phyloP scores from a whole-genome alignment of 2,329 filamentous ascomycete genomes.

The Chrysosporium keratinophilum region DNA sequence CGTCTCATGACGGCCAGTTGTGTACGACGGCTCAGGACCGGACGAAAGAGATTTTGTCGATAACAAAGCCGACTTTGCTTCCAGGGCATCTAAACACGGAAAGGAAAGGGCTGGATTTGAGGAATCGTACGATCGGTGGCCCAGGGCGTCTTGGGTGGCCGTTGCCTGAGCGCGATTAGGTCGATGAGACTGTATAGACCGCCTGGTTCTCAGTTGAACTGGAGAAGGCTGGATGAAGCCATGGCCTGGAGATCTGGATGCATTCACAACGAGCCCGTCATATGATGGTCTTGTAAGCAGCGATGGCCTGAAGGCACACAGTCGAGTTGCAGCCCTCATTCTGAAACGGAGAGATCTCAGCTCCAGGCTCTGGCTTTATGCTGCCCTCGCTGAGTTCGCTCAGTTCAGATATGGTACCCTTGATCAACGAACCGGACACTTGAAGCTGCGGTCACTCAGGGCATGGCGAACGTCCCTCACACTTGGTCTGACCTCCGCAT shows the following conservation, averaged over 20 bases:
- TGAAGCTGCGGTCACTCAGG: background rate
- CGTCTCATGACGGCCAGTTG: slow-evolving; percentile 68
- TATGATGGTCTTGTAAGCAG: slow-evolving; percentile 1
- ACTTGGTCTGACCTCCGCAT: background rate
- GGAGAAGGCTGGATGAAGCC: background rate
- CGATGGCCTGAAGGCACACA: slow-evolving; percentile 13
- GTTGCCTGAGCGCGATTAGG: slow-evolving; percentile 10
- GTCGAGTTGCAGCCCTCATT: slow-evolving; percentile 12
- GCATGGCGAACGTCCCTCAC: background rate
- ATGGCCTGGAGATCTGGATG: background rate
- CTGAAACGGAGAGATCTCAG: background rate
- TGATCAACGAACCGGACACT: background rate
- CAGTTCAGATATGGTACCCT: background rate
- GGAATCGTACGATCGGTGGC: slow-evolving; percentile 20
- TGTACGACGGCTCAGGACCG: slow-evolving; percentile 90
- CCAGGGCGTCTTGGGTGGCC: background rate
- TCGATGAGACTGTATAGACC: slow-evolving; percentile 8
- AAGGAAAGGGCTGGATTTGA: slow-evolving; percentile 83
- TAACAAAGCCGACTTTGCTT: slow-evolving; percentile 65
- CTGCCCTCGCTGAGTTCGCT: background rate
- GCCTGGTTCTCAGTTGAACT: background rate
- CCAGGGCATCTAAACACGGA: slow-evolving; percentile 77
- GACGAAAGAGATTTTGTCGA: slow-evolving; percentile 55
- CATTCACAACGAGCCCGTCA: background rate
- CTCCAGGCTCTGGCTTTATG: background rate